Percentiles rank a stretch among this genome's conserved stretches.
phyloP scores from a whole-genome alignment of 768 basidiomycete species.

The Xerocomellus chrysenteron region DNA sequence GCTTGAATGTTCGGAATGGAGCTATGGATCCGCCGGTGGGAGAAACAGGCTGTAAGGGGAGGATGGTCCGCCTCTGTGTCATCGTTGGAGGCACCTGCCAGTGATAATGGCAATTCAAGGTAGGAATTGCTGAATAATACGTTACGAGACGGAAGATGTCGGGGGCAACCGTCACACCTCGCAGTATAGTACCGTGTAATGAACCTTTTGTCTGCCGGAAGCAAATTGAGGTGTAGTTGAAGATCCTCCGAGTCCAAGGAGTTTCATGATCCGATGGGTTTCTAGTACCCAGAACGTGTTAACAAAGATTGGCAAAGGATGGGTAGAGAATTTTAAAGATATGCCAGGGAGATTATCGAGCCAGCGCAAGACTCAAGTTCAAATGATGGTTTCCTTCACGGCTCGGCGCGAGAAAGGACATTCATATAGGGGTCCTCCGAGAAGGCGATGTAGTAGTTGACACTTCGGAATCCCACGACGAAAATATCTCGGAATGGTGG shows the following conservation, averaged over 20 bases:
- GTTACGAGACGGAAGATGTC: neutral
- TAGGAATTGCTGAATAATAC: slow-evolving; percentile 7
- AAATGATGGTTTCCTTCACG: slow-evolving; percentile 13
- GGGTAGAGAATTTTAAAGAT: slow-evolving; percentile 29
- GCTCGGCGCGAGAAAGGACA: slow-evolving; percentile 12
- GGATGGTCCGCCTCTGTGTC: slow-evolving; percentile 26
- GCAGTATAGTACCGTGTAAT: slow-evolving; percentile 25
- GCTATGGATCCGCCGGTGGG: slow-evolving; percentile 30
- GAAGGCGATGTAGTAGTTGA: slow-evolving; percentile 29
- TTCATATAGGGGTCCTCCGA: slow-evolving; percentile 13
- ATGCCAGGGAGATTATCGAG: slow-evolving; percentile 7
- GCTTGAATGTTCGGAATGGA: slow-evolving; percentile 18
- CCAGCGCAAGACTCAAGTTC: slow-evolving; percentile 13
- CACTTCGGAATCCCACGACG: slow-evolving; percentile 8
- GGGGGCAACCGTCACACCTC: slow-evolving; percentile 10
- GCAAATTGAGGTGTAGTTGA: slow-evolving; percentile 21
- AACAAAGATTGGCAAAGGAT: slow-evolving; percentile 17
- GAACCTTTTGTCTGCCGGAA: slow-evolving; percentile 17
- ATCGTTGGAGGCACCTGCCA: neutral
- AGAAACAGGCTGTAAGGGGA: slow-evolving; percentile 32
- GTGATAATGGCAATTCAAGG: slow-evolving; percentile 10
- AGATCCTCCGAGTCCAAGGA: slow-evolving; percentile 31
- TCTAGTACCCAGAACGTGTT: slow-evolving; percentile 32
- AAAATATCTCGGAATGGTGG: slow-evolving; percentile 1
- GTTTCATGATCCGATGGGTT: slow-evolving; percentile 33